Base-by-base conservation (phyloP, 106 monocot genomes). In the Acorus calamus region DNA sequence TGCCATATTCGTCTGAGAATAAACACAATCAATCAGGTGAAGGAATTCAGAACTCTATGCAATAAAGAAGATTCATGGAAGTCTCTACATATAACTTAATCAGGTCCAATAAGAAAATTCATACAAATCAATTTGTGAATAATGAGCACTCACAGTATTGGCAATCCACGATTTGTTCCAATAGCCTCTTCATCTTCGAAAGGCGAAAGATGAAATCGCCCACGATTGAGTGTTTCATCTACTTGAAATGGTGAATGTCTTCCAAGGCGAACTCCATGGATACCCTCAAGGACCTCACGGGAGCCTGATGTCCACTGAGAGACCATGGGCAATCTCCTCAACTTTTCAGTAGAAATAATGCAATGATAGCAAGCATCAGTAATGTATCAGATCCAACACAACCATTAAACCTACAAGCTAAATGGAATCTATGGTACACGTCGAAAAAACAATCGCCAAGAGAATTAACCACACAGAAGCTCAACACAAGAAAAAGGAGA, bases 1-100 rank as follows among this genome's bases (percentile, higher is more conserved):
- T 84, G 69, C 93, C 89, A 89, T 70, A 86, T 69, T 66, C 57
- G 65, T 52, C 93, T 93, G 68, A 14, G 5, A 74, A 69, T 42
- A 64, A 28, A 28, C 28, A 28, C 28, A 28, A 28, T 28, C 44
- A 57, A 49, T 50, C 41, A 56, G 4, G 13, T 51, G 52, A 14
- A 10, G 10, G 11, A 10, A 71, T 0, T 56, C 7, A 50, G n/a
- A n/a, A n/a, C n/a, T n/a, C n/a, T n/a, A n/a, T n/a, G n/a, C n/a
- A n/a, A n/a, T n/a, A n/a, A n/a, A n/a, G n/a, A n/a, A n/a, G n/a
- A n/a, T n/a, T n/a, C n/a, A n/a, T n/a, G n/a, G n/a, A n/a, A 9
- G 11, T 46, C 50, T 2, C 14, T 13, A 54, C 1, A 47, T 10
- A 3, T 49, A 6, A 61, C 43, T 45, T n/a, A 45, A 65, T 41